phyloP scores from a whole-genome alignment of 2,329 filamentous ascomycete species.

The Colletotrichum sp. region DNA sequence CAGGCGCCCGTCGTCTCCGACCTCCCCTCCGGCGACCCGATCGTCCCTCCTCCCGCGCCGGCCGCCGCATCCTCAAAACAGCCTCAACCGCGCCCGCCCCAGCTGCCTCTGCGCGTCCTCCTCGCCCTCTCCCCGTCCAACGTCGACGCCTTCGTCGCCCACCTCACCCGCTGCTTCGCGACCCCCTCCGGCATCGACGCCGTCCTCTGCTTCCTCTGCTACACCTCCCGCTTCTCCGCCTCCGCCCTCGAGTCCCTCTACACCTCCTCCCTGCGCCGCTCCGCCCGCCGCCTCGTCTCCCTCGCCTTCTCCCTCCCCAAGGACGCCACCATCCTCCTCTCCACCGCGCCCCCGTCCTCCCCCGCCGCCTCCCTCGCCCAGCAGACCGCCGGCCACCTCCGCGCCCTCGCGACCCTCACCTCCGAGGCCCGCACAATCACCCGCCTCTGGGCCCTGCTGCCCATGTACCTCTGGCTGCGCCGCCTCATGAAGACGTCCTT shows the following conservation, averaged over 20 bases:
- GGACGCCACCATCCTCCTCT: constrained; percentile 52
- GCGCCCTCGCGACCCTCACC: constrained; percentile 68
- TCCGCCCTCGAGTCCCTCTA: constrained; percentile 57
- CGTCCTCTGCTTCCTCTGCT: constrained; percentile 72
- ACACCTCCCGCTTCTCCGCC: constrained; percentile 64
- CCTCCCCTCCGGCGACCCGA: constrained; percentile 40
- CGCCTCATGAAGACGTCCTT: constrained; percentile 40
- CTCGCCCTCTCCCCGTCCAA: constrained; percentile 42
- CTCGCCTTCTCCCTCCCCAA: constrained; percentile 57
- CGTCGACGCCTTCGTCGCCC: constrained; percentile 58
- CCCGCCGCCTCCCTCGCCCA: constrained; percentile 49
- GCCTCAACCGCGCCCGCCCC: constrained; percentile 19
- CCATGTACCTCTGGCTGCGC: constrained; percentile 73
- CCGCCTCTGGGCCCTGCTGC: constrained; percentile 78
- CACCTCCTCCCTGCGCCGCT: constrained; percentile 61
- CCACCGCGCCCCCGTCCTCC: constrained; percentile 39
- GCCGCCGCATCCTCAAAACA: background rate
- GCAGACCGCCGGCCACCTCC: constrained; percentile 57
- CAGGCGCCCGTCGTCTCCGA: constrained; percentile 30
- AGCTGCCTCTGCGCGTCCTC: constrained; percentile 30
- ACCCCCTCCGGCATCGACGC: constrained; percentile 74
- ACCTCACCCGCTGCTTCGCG: constrained; percentile 67
- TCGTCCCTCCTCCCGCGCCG: constrained; percentile 29
- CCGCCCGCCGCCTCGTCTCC: constrained; percentile 57
- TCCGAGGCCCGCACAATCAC: constrained; percentile 75